Evolutionary conservation across 2,329 filamentous ascomycete species (phyloP), one percentile per base, ranked within the genome.

Genomic region (Xylaria sp.): DNA sequence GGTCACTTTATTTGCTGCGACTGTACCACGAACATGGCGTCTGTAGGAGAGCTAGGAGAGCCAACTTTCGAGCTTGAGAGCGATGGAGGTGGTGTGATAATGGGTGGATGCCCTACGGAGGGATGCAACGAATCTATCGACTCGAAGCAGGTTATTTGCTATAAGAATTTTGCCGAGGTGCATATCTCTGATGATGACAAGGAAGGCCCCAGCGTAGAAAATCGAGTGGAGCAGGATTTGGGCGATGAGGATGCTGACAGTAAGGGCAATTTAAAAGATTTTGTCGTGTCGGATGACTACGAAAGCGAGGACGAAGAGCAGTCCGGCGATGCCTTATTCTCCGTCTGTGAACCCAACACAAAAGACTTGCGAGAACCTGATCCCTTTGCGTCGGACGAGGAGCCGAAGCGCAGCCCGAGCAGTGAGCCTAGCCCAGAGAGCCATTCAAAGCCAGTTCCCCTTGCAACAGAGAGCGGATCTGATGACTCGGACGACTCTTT

Each of bases 1-100:
- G 78, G 78, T 4, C 78, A 79, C 56, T 56, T 72, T 23, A 48
- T 79, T 7, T 80, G 78, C 23, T 66, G 69, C 0, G 63, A 63
- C 34, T 79, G 78, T 51, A 78, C 78, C 60, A 74, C 75, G 2
- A 72, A 64, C 4, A 68, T 74, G 63, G 72, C 75, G 56, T 62
- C 72, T 32, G 32, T 65, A 8, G 63, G 28, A 52, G 63, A 72
- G 18, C 44, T 68, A 13, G 58, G 62, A 52, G 63, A 72, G 18
- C 44, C 68, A 13, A 54, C 59, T n/a, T 23, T 46, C 13, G 65
- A 65, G 23, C 13, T 15, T 37, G 70, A 70, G 28, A 37, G 28
- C 7, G 55, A 66, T 34, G 63, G 64, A 50, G 69, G 39, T 1
- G 63, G 67, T 20, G 34, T 52, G n/a, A 52, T 68, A 3, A n/a